Evolutionary conservation across 805 yeast genomes (phyloP), one percentile per base, ranked within the genome.

Genomic region (Huiozyma naganishii): DNA sequence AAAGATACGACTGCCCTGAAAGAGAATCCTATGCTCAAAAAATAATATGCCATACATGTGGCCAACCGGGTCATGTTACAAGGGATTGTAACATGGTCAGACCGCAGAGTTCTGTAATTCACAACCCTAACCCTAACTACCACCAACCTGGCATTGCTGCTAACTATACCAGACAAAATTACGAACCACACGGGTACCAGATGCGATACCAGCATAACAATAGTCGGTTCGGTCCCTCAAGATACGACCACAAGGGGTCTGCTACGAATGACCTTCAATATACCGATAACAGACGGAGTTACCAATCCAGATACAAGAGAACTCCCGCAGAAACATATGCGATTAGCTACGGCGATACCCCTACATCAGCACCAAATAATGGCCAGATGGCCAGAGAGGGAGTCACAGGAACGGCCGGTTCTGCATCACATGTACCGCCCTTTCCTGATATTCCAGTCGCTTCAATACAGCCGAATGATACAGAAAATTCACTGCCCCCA

Each of bases 41-140:
- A 39, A 67, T 90, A 37, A 73, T 80, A 11, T 92, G 97, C 65
- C 70, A 77, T 29, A 70, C 69, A 11, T 90, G 97, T 72, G 95
- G 94, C 1, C 74, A 74, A 42, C 67, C 73, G 28, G 98, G 97
- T 1, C 97, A 90, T 64, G 77, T 79, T 48, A 89, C 95, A 1
- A 71, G 87, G 45, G 97, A 92, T 64, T 92, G 98, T 71, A 76
- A 46, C 9, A 36, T 17, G 23, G 23, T 17, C 23, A 17, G 23
- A 17, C 23, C 23, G 23, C 41, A 92, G 64, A 90, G 98, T 71
- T 75, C 47, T 9, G 36, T 39, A 32, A 17, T 17, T 34, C 42
- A 12, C 33, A 36, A 12, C 41, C 46, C 2, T 36, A 28, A 12
- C 23, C 38, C 27, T 37, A 17, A 27, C 10, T 28, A 30, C n/a